These are phyloP conservation scores for Zizania palustris DNA, from an alignment of 202 grass and related monocot species.

Conservation along the genomic window DNA sequence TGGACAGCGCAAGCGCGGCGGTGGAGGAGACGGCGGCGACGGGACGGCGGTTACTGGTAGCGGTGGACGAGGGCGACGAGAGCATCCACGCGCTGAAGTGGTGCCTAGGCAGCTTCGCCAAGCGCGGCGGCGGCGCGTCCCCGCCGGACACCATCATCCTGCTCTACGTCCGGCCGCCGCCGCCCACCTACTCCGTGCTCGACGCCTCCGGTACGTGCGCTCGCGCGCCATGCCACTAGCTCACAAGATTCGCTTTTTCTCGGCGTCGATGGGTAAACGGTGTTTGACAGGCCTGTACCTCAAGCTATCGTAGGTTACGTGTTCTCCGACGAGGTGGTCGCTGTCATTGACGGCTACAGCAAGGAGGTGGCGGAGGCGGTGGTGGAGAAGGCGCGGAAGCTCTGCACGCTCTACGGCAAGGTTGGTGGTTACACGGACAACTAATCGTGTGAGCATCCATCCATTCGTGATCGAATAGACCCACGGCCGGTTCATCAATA, in stretches of 20 bases:
- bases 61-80: constrained; percentile 84
- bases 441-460: background rate
- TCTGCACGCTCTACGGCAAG: constrained; percentile 58
- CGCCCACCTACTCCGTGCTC: constrained; percentile 55
- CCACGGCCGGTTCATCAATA: background rate
- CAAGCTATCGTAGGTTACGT: constrained; percentile 50
- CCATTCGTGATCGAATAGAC: background rate
- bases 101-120: constrained; percentile 63
- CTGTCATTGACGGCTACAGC: constrained; percentile 66
- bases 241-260: background rate
- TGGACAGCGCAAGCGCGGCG: constrained; percentile 34
- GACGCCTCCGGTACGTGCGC: constrained; percentile 62
- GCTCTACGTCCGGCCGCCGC: constrained; percentile 54
- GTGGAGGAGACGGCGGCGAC: constrained; percentile 4
- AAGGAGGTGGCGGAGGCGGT: constrained; percentile 63
- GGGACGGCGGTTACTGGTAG: constrained; percentile 68
- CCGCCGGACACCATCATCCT: constrained; percentile 60
- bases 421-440: constrained; percentile 12
- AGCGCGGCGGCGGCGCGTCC: background rate
- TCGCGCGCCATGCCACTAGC: background rate
- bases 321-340: constrained; percentile 59
- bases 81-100: constrained; percentile 70
- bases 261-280: background rate
- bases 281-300: background rate
- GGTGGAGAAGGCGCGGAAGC: constrained; percentile 61